Conservation (phyloP, 768 basidiomycete genomes). For the Tricholoma sp. region DNA sequence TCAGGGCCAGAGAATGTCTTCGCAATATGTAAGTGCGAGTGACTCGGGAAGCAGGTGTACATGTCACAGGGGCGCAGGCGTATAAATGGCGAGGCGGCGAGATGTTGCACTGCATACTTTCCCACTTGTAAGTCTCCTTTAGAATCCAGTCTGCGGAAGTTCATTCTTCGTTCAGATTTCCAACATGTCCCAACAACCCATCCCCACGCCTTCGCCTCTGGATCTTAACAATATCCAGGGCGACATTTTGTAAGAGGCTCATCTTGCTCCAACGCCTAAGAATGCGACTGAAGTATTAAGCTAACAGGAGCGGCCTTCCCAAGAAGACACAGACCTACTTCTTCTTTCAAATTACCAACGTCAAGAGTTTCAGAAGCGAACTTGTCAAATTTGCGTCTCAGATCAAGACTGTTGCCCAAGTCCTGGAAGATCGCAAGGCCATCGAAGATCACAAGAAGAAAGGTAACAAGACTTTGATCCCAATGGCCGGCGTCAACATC, state of each 20-base stretch:
- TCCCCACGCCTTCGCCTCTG: constrained; percentile 16
- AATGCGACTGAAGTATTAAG: neutral
- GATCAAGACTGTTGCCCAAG: constrained; percentile 42
- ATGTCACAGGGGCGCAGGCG: neutral
- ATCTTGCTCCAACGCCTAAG: neutral
- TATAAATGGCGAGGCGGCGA: neutral
- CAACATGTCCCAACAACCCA: constrained; percentile 17
- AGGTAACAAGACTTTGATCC: constrained; percentile 28
- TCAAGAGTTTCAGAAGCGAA: constrained; percentile 36
- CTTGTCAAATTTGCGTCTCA: constrained; percentile 36
- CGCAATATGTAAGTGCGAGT: neutral
- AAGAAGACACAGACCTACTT: constrained; percentile 49
- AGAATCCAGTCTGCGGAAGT: neutral
- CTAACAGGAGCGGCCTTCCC: constrained; percentile 43
- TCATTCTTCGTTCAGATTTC: neutral
- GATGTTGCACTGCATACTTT: neutral
- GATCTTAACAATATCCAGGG: constrained; percentile 43
- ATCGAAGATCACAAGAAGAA: constrained; percentile 36
- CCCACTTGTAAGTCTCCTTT: neutral
- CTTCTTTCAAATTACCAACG: constrained; percentile 48
- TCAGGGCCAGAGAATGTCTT: neutral
- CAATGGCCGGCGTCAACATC: constrained; percentile 44
- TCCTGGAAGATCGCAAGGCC: constrained; percentile 34
- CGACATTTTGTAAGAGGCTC: constrained; percentile 36
- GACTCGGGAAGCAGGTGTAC: neutral